Base-by-base conservation (phyloP, 1,284 basidiomycete species). In the Cutaneotrichosporon curvatum region DNA sequence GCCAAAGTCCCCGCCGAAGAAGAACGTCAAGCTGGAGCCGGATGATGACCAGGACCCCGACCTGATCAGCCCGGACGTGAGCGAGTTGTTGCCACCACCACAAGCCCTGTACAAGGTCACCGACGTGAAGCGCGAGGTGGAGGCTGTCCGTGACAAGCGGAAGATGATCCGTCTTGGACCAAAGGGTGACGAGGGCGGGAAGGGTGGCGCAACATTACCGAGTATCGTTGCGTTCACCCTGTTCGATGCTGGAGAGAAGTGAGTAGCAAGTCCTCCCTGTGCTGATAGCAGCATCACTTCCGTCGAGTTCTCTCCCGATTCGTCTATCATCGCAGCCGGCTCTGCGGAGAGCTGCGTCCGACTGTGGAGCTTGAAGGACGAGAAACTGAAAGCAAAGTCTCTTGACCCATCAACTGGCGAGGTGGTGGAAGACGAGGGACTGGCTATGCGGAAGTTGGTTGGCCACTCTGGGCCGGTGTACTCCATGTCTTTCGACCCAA, bases 381-480 rank as follows among this genome's bases (percentile, higher is more conserved):
- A 97, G 67, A 87, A 85, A 61, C 72, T 99, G 41, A 81, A 63
- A 45, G 62, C 55, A 18, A 69, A 68, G 78, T 59, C 85, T 81
- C 9, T 75, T 84, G 64, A 69, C 43, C 58, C 56, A 2, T 23
- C 43, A 14, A 56, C 57, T 22, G 61, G 64, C 19, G 18, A 48
- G 1, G 34, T 67, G n/a, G 45, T 53, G 1, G 85, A 90, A 67
- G 87, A 84, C 65, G 83, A 83, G 47, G 86, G 83, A 2, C 77
- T 79, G 20, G 81, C 84, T 1, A 88, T 90, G 21, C 83, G 92
- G 30, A 96, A 96, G 72, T 78, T 99, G 12, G 83, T 98, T 44
- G 95, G 91, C 2, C 95, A 99, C 68, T 94, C 89, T 52, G 95
- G 89, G 2, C 90, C 95, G 16, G 90, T 98, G 22, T 98, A 97